Evolutionary conservation across 2,329 filamentous ascomycete species (phyloP), one percentile per base, ranked within the genome.

Genomic region (Myotisia sp.): DNA sequence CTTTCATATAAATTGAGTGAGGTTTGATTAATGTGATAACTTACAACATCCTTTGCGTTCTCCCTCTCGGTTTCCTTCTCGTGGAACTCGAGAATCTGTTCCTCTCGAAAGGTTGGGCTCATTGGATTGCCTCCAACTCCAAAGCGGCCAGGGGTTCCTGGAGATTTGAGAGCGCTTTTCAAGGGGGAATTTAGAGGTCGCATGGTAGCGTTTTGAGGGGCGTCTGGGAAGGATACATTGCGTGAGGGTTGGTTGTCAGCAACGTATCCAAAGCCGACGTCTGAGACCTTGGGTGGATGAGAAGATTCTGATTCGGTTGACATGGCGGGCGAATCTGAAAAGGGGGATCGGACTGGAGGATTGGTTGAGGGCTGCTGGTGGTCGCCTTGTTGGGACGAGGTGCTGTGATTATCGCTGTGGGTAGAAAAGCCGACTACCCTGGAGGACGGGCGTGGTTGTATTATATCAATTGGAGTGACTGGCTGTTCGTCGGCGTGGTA

Each of bases 211-310:
- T 40, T 71, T 65, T 47, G 71, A 44, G 41, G 50, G 43, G 33
- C 68, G 8, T 24, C 34, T 61, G 46, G 76, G n/a, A n/a, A n/a
- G n/a, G n/a, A n/a, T 64, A 54, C 64, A 60, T 61, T 56, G 47
- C 59, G 57, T 37, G 64, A 55, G 18, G 62, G 54, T 42, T 66
- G 61, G 46, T 68, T 68, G 48, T 73, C 56, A 43, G 64, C 68
- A 52, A 94, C 80, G 62, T 93, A 94, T 55, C 86, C 85, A 58
- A 95, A 94, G 45, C 86, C 86, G 44, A 93, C 73, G 61, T 93
- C 85, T 39, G 77, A 81, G 20, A 86, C 80, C 38, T 56, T 54
- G 23, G 49, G 67, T 23, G 59, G 53, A 84, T 78, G 35, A 76
- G 56, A 50, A 66, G 63, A 18, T 64, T 60, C 42, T 21, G 62